Evolutionary conservation across 2,329 filamentous ascomycete species (phyloP), one percentile per base, ranked within the genome.

Genomic region (Penicillium sp.): DNA sequence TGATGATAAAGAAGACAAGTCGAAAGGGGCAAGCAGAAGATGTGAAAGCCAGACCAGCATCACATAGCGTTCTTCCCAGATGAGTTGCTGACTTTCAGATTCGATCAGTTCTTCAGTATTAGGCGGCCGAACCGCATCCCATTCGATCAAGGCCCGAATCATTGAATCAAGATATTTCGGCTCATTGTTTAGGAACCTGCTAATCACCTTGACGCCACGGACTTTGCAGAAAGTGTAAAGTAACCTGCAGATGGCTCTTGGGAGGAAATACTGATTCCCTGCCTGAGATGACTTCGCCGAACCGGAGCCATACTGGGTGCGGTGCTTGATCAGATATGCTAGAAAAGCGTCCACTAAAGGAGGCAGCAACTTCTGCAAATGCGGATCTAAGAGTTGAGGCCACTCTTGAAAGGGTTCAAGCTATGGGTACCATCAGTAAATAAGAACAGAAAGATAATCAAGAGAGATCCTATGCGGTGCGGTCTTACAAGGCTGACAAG

Each of bases 181-280:
- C 72, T 97, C 94, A 61, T 94, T 96, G 70, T 89, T 93, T 62
- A 99, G 79, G 69, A 97, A 97, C 40, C 90, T 85, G 50, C 92
- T 86, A 64, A 99, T 88, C 50, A 99, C 88, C 74, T 97, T 97
- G 70, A 94, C 87, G 24, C 94, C 93, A 51, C 94, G 85, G 49
- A 97, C 88, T 75, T 99, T 99, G 81, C 92, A 97, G 58, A 99
- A 88, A 0, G 88, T 88, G 71, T 97, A 97, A 35, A 99, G 74
- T 2, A 97, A 79, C 59, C 83, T 85, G 71, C 88, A 90, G 53
- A 96, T 86, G 5, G 90, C 92, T 58, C 83, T 81, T 24, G 87
- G 82, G 0, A 90, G 75, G 1, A 86, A 81, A 45, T 68, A 73
- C 20, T 66, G 59, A 24, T 53, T 78, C 69, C 55, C 74, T 70